Conservation (phyloP, 2,329 filamentous ascomycete genomes). For the Beauveria sp. region DNA sequence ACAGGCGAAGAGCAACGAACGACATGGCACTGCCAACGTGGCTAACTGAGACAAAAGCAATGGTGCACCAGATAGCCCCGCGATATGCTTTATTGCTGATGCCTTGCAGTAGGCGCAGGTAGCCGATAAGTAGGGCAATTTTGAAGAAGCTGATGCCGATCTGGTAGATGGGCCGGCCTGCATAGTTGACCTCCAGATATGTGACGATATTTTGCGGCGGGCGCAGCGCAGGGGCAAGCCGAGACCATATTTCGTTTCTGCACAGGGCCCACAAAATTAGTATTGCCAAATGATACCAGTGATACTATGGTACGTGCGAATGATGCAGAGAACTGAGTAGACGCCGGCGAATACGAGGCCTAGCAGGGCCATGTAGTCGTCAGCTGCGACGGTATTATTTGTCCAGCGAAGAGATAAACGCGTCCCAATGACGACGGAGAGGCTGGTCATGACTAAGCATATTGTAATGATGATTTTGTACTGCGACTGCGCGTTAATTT, state of each 20-base stretch:
- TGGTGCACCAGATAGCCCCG: not conserved
- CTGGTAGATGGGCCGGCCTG: not conserved
- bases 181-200: not conserved
- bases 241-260: not conserved
- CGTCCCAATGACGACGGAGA: not conserved
- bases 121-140: not conserved
- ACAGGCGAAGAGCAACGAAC: too few relatives aligned
- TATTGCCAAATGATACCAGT: not conserved
- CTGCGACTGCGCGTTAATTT: not conserved
- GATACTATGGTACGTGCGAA: not conserved
- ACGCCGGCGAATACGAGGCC: not conserved
- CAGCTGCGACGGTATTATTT: not conserved
- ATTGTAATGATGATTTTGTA: not conserved
- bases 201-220: not conserved
- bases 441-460: not conserved
- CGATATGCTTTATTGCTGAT: not conserved
- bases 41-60: not conserved
- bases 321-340: not conserved
- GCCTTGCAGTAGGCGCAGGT: not conserved
- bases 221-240: not conserved
- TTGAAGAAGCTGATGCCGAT: not conserved
- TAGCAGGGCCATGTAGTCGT: not conserved
- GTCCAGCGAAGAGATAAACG: not conserved
- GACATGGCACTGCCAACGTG: too few relatives aligned
- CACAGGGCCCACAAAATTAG: not conserved